Base-by-base conservation (phyloP, 306 rosid genomes). In the Dalbergia oliveri region DNA sequence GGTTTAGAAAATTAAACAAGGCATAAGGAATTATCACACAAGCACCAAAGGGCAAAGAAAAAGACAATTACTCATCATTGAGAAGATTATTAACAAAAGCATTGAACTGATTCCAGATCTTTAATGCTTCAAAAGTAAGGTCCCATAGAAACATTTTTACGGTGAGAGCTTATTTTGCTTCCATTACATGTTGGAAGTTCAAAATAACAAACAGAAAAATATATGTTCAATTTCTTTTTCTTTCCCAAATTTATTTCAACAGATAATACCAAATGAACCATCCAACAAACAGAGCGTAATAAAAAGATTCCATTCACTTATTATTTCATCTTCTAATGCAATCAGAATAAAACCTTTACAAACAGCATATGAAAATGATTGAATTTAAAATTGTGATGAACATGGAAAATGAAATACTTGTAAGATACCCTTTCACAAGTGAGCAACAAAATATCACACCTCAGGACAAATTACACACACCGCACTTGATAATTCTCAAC, bases 1-100 rank as follows among this genome's bases (percentile, higher is more conserved):
- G 87, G 68, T 74, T 58, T 76, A 82, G 56, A 66, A 86, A 75
- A 62, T 66, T 18, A 33, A 70, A 58, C 75, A 56, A 49, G 43
- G 54, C 51, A 56, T n/a, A 26, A 82, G 71, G 12, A 66, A 65
- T 73, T 26, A 80, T 37, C 57, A 75, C 10, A 54, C 34, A 35
- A 54, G 56, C 62, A 68, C 41, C 23, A 70, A 51, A 16, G 19
- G 49, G 56, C 69, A 44, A 13, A 69, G 15, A 47, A 69, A 11
- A 58, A 31, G 66, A 75, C 23, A 63, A 61, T 11, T 35, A 53
- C 11, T 34, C 62, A 72, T 5, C 31, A 57, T 3, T 35, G 9
- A 63, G 10, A 54, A 34, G 9, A 67, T 44, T 64, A 71, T 5
- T 11, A 15, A 21, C 37, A 21, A 49, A 34, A 65, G n/a, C 51